A percentile compares a stretch with the other conserved stretches of the same genome.
These are phyloP conservation scores for Rhynchosporium agropyri DNA, from an alignment of 2,329 filamentous ascomycete species.

Conservation along the genomic window DNA sequence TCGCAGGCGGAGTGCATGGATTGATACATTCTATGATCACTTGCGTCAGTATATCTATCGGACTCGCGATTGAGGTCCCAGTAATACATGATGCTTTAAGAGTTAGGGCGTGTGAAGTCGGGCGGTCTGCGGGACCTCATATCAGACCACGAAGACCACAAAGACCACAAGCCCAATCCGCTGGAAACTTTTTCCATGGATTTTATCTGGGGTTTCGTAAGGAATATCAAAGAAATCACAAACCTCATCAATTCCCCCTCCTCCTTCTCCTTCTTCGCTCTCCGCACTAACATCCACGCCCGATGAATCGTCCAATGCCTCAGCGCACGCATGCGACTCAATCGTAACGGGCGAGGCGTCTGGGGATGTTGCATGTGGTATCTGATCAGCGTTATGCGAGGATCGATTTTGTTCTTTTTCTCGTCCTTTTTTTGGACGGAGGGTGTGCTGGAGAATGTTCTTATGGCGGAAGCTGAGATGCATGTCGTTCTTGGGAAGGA, in stretches of 20 bases:
- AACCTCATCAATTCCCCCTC: conserved; percentile 74
- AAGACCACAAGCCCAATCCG: too few relatives aligned
- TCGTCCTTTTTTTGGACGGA: conserved; percentile 17
- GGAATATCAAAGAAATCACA: conserved; percentile 6
- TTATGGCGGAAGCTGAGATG: neutral
- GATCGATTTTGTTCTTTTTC: conserved; percentile 24
- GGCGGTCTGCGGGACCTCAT: too few relatives aligned
- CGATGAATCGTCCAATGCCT: conserved; percentile 99
- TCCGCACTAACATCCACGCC: conserved; percentile 82
- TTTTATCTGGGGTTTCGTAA: too few relatives aligned
- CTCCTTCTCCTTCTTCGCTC: conserved; percentile 64
- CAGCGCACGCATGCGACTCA: conserved; percentile 83
- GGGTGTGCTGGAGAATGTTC: conserved; percentile 33
- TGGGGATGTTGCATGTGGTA: conserved; percentile 71
- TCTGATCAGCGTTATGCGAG: conserved; percentile 43
- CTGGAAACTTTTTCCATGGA: too few relatives aligned
- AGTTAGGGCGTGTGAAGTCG: too few relatives aligned
- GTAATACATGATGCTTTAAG: too few relatives aligned
- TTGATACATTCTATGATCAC: conserved; percentile 60
- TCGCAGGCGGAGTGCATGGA: conserved; percentile 86
- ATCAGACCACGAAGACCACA: too few relatives aligned
- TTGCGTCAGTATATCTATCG: too few relatives aligned
- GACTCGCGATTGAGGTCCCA: too few relatives aligned
- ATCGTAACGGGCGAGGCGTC: conserved; percentile 77
- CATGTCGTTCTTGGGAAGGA: conserved; percentile 8